Evolutionary conservation across 352 stramenopile genomes (phyloP).

Genomic region (Phytophthora sp.): DNA sequence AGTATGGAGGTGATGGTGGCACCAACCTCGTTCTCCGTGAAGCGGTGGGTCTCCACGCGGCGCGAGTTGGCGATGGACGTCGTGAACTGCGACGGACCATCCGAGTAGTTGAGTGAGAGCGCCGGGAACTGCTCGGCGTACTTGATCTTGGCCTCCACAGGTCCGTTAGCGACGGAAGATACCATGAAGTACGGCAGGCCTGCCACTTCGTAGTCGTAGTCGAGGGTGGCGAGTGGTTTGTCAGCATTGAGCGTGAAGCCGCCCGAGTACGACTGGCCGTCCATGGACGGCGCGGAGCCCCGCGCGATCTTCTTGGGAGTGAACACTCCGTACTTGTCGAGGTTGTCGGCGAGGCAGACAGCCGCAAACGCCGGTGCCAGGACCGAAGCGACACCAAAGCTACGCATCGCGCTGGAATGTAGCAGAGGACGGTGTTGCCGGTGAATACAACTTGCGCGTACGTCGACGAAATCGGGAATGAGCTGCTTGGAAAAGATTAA

Average conservation of each 20-base stretch:
- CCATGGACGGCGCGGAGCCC: constrained; percentile 14
- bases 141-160: constrained; percentile 36
- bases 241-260: constrained; percentile 24
- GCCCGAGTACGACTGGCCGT: constrained; percentile 9
- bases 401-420: constrained; percentile 1
- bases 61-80: constrained; percentile 31
- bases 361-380: constrained; percentile 2
- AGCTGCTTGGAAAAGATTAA: constrained; percentile 36
- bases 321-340: constrained; percentile 31
- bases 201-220: constrained; percentile 37
- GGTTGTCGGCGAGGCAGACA: constrained; percentile 16
- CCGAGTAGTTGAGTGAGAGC: constrained; percentile 28
- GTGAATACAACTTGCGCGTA: no score
- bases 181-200: constrained; percentile 34
- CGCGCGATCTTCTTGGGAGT: constrained; percentile 34
- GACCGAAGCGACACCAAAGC: background rate
- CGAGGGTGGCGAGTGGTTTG: constrained; percentile 29
- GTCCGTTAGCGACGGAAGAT: constrained; percentile 17
- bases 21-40: constrained; percentile 13
- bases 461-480: constrained; percentile 9
- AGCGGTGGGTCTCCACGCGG: constrained; percentile 35
- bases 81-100: constrained; percentile 29
- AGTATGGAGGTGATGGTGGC: constrained; percentile 30
- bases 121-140: constrained; percentile 34
- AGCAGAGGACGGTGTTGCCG: background rate